Evolutionary conservation across 1,284 basidiomycete species (phyloP).

Genomic region (Xerocomus nothofagi): DNA sequence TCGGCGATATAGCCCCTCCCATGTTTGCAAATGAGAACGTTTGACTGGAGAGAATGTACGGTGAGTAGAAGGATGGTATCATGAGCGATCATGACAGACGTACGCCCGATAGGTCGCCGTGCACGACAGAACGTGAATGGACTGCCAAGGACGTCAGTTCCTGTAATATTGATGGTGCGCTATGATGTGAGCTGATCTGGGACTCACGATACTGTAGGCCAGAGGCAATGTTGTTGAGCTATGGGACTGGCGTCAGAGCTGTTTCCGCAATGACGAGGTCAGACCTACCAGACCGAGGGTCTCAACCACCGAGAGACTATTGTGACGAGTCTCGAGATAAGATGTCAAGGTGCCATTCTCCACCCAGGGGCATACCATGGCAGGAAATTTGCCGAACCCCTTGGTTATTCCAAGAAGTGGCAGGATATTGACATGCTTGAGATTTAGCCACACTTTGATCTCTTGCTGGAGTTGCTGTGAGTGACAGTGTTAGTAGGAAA

Average conservation of each 20-base stretch:
- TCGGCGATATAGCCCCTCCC: constrained; percentile 13
- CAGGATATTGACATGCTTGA: constrained; percentile 21
- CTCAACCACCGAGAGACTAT: neutral
- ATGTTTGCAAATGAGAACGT: constrained; percentile 15
- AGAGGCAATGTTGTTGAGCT: constrained; percentile 21
- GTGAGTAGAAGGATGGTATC: neutral
- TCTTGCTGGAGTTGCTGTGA: constrained; percentile 20
- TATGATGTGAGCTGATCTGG: no score
- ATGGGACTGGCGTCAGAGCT: neutral
- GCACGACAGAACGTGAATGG: constrained; percentile 26
- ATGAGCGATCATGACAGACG: neutral
- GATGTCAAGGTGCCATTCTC: constrained; percentile 23
- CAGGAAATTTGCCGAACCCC: constrained; percentile 23
- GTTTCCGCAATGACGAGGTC: neutral
- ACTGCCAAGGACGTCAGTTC: constrained; percentile 12
- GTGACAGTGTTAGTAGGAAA: neutral
- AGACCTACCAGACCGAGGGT: constrained; percentile 17
- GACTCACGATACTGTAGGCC: constrained; percentile 24
- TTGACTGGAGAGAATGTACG: constrained; percentile 12
- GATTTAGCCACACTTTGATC: constrained; percentile 20
- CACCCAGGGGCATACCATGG: constrained; percentile 28
- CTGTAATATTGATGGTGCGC: neutral
- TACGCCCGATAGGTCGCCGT: constrained; percentile 29
- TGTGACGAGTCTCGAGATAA: constrained; percentile 13
- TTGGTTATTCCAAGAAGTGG: constrained; percentile 21